Conservation (phyloP, 306 rosid species). For the Vicia villosa region DNA sequence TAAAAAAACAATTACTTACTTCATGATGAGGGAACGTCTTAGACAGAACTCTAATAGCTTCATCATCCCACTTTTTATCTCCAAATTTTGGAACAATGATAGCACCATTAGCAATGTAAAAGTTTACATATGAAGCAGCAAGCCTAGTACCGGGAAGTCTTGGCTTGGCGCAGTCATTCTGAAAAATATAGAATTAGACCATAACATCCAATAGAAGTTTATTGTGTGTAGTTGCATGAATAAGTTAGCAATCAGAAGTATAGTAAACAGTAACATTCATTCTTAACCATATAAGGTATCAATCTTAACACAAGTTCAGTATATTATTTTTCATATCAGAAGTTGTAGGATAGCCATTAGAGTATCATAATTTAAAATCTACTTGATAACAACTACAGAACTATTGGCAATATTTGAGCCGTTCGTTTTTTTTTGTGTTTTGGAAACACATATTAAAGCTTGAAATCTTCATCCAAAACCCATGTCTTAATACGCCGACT, state of each 20-base stretch:
- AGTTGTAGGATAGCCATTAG: slow-evolving; percentile 10
- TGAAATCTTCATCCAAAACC: neutral
- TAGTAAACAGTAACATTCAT: slow-evolving; percentile 6
- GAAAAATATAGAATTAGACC: slow-evolving; percentile 28
- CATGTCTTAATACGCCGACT: slow-evolving; percentile 9
- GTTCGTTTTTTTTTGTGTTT: slow-evolving; percentile 24
- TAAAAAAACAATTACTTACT: slow-evolving; percentile 53
- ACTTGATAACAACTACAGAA: slow-evolving; percentile 1
- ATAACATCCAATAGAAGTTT: slow-evolving; percentile 16
- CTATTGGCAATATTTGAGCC: slow-evolving; percentile 18
- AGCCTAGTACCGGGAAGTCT: slow-evolving; percentile 74
- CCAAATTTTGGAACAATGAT: slow-evolving; percentile 84
- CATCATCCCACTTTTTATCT: slow-evolving; percentile 81
- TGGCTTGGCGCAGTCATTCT: slow-evolving; percentile 63
- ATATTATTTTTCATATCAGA: slow-evolving; percentile 8
- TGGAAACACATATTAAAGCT: neutral
- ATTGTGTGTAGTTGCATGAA: slow-evolving; percentile 5
- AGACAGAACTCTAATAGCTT: slow-evolving; percentile 72
- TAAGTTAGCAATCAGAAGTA: slow-evolving; percentile 20
- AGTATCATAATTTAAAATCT: slow-evolving; percentile 8
- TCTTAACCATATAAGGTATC: slow-evolving; percentile 11
- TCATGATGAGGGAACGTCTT: slow-evolving; percentile 68
- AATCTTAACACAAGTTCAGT: slow-evolving; percentile 2
- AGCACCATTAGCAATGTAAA: slow-evolving; percentile 88
- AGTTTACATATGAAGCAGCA: slow-evolving; percentile 91